phyloP scores from a whole-genome alignment of 352 stramenopile species.

The Stephanocyclus meneghinianus region DNA sequence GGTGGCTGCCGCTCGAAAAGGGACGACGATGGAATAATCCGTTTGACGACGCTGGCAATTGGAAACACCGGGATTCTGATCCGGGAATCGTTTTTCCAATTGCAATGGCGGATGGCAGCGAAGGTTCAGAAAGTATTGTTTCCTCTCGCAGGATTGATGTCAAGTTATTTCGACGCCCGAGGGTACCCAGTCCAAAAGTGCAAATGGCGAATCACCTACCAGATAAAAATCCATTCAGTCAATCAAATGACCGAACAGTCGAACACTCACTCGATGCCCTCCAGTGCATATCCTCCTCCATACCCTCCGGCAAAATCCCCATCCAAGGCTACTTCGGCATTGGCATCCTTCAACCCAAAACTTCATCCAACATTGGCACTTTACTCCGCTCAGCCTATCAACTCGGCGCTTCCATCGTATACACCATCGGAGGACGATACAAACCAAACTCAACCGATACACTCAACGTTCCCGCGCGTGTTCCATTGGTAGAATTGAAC shows the following conservation, averaged over 20 bases:
- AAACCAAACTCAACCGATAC: constrained; percentile 43
- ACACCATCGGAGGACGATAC: constrained; percentile 57
- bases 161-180: constrained; percentile 41
- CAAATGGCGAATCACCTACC: background rate
- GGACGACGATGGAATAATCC: constrained; percentile 31
- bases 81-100: background rate
- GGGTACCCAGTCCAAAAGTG: background rate
- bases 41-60: constrained; percentile 14
- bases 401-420: constrained; percentile 51
- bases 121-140: background rate
- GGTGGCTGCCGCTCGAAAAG: constrained; percentile 45
- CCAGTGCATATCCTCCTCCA: constrained; percentile 23
- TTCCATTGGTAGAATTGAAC: constrained; percentile 51
- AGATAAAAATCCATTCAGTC: constrained; percentile 6
- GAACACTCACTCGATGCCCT: constrained; percentile 42
- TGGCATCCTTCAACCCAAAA: constrained; percentile 53
- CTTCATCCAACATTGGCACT: constrained; percentile 42
- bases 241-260: background rate
- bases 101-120: background rate
- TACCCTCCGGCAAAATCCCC: constrained; percentile 21
- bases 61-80: constrained; percentile 1
- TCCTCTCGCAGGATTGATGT: constrained; percentile 29
- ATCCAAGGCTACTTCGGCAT: constrained; percentile 47
- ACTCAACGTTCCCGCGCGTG: constrained; percentile 38
- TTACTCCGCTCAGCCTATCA: constrained; percentile 50